Evolutionary conservation across 768 basidiomycete species (phyloP), one percentile per base, ranked within the genome.

Genomic region (Boletus patriciae): DNA sequence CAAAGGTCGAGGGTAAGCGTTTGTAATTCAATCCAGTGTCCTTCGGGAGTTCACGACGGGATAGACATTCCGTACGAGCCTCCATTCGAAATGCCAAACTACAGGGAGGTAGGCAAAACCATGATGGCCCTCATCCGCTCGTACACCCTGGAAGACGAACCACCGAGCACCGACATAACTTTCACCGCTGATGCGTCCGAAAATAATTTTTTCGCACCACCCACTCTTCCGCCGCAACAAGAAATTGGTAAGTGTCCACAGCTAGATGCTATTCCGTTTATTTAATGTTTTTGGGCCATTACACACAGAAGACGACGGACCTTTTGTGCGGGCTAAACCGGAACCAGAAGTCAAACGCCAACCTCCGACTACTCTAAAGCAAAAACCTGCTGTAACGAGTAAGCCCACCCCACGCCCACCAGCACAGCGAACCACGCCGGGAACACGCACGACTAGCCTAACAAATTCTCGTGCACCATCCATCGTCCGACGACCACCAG

Each of bases 61-160:
- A 12, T 45, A 82, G 81, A 77, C 19, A 58, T 61, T 40, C 72
- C 74, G 7, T 83, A 76, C 53, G 77, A 77, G 53, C 78, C 78
- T 15, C 71, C 71, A 6, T 81, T 82, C 53, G 80, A 80, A 49
- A 68, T 81, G 63, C 81, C 82, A 15, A 71, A 83, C 52, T 83
- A 80, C 59, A 76, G 66, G 61, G 66, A 72, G 27, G 62, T 78
- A 19, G 81, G 81, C 0, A 63, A 63, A 29, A 66, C 59, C 5
- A 41, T 82, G 2, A 71, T 77, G 47, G 60, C 68, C 10, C 62
- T 76, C 25, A 75, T 73, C 49, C 76, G 73, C 31, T 72, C 73
- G 7, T 64, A 71, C 44, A 57, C 64, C 4, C 45, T 73, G 9
- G 76, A 78, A 19, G 77, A 78, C 12, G 60, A 69, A 21, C 64